Base-by-base conservation (phyloP, 2,329 filamentous ascomycete genomes). In the Fonsecaea pedrosoi region DNA sequence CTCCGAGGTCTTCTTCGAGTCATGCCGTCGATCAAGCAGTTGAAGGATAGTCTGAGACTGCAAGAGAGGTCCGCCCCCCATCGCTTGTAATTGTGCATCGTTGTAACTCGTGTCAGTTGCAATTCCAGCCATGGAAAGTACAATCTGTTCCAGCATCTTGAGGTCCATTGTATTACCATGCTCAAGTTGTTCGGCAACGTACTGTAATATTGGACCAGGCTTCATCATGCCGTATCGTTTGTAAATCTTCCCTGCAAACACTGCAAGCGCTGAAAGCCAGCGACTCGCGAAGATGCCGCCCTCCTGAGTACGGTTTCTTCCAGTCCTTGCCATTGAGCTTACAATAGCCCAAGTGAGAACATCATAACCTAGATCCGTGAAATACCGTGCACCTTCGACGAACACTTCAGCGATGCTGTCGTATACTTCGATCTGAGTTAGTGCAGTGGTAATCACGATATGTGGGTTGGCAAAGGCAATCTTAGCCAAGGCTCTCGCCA, bases 401-500 rank as follows among this genome's bases (percentile, higher is more conserved):
- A 99, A 92, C 4, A 92, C 92, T 69, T 97, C 92, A 64, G 97
- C 97, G 68, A 99, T 85, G 75, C 98, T 99, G 76, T 91, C 91
- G 77, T 99, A 99, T 0, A 91, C 90, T 78, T 99, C 94, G 66
- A 97, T 92, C 77, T 97, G 94, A 69, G 89, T 89, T 65, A 99
- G 87, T 6, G 94, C 92, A 64, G 94, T 91, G 74, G 89, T 89
- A 81, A 97, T 97, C 30, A 98, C 94, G 64, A 97, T 86, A 32
- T 94, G 94, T 1, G 95, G 96, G 53, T 92, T 95, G 1, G 92
- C 89, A 74, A 92, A 91, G 32, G 94, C 93, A n/a, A 94, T 91
- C 79, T 97, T 98, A 8, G 94, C 94, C 35, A 99, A 85, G 42
- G 89, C 88, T 75, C 94, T 89, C 56, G 94, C 93, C 88, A 97